These are phyloP conservation scores for Musa balbisiana DNA, from an alignment of 202 grass and related monocot species.

Conservation along the genomic window DNA sequence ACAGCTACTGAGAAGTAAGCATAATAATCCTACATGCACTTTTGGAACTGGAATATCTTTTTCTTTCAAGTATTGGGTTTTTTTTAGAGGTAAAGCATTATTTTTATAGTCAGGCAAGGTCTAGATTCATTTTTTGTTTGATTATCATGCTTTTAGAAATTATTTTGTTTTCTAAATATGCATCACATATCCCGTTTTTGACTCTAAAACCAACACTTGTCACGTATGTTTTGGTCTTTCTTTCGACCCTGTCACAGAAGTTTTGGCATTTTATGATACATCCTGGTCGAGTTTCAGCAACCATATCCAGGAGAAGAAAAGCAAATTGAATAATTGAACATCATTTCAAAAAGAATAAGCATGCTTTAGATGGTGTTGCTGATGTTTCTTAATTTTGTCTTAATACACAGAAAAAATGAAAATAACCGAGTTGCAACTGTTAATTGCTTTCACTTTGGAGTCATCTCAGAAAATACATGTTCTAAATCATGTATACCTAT, in stretches of 20 bases:
- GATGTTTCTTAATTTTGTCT: neutral
- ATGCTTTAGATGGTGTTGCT: neutral
- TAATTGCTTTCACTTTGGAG: neutral
- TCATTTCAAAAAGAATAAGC: no score
- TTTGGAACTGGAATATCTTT: neutral
- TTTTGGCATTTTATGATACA: no score
- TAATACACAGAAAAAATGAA: neutral
- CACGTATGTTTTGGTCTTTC: neutral
- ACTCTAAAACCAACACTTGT: neutral
- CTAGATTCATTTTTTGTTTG: neutral
- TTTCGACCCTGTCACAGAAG: no score
- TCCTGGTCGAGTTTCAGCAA: no score
- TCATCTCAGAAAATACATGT: no score
- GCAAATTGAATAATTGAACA: no score
- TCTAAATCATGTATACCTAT: no score
- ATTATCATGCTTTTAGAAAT: neutral
- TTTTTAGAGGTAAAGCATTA: neutral
- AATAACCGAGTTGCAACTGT: neutral
- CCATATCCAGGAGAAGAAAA: no score
- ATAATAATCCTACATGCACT: constrained; percentile 18
- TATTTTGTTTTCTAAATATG: neutral
- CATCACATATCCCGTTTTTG: neutral
- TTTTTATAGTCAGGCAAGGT: neutral
- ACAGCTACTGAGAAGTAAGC: constrained; percentile 78
- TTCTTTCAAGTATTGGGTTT: neutral